Percentiles rank a stretch among this genome's conserved stretches.
Conservation (phyloP, 352 stramenopile genomes). For the Stramenopiles sp. region DNA sequence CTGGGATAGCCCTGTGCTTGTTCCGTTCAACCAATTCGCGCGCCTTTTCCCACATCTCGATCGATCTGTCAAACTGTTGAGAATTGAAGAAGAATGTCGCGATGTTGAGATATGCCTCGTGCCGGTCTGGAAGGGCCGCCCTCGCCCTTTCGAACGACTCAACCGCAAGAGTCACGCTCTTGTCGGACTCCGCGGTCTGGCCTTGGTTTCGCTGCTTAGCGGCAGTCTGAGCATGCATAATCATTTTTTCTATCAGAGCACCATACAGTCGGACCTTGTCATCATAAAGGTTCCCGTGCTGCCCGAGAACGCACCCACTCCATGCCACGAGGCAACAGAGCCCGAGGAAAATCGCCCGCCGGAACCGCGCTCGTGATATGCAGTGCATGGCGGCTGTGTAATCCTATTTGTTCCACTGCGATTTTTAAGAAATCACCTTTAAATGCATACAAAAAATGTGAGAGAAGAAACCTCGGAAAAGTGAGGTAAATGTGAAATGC, state of each 20-base stretch:
- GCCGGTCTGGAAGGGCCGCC: background rate
- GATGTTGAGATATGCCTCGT: background rate
- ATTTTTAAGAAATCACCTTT: no score
- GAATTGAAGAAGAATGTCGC: background rate
- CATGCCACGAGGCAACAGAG: no score
- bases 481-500: no score
- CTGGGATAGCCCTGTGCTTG: background rate
- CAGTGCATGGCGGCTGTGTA: no score
- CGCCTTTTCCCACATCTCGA: background rate
- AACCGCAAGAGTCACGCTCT: background rate
- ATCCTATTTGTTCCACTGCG: no score
- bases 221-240: background rate
- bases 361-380: no score
- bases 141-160: background rate
- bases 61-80: background rate
- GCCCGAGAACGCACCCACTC: no score
- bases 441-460: no score
- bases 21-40: background rate
- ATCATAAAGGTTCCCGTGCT: no score
- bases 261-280: background rate
- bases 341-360: no score
- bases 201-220: background rate
- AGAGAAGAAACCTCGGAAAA: no score
- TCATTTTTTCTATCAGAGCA: background rate
- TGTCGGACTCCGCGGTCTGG: background rate